phyloP scores from a whole-genome alignment of 2,329 filamentous ascomycete genomes.

The Thelonectria rubi region DNA sequence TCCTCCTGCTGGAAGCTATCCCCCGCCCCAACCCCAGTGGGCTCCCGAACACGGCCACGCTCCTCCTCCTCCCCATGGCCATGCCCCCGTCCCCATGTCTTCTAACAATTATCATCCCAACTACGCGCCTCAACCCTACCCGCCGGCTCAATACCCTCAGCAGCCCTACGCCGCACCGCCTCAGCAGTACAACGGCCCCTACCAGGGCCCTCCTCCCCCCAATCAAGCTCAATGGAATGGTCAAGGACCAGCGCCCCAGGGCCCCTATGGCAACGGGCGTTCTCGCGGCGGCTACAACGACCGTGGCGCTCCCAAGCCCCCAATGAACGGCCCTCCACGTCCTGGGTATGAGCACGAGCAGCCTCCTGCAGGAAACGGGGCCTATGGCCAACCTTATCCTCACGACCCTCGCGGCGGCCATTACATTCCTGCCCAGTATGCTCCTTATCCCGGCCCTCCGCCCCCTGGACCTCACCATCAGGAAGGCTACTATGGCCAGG shows the following conservation, averaged over 20 bases:
- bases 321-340: constrained; percentile 46
- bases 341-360: constrained; percentile 48
- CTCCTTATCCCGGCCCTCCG: constrained; percentile 52
- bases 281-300: constrained; percentile 57
- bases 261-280: constrained; percentile 51
- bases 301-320: constrained; percentile 51
- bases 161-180: constrained; percentile 55
- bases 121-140: constrained; percentile 65
- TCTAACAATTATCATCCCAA: constrained; percentile 67
- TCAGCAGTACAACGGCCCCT: constrained; percentile 49
- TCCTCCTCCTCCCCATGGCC: constrained; percentile 54
- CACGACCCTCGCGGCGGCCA: constrained; percentile 51
- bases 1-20: constrained; percentile 49
- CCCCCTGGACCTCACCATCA: constrained; percentile 47
- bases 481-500: constrained; percentile 49
- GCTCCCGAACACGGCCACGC: constrained; percentile 51
- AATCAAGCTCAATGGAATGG: constrained; percentile 49
- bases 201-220: constrained; percentile 49
- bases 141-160: constrained; percentile 53
- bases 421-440: constrained; percentile 48
- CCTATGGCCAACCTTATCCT: constrained; percentile 53
- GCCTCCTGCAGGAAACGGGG: constrained; percentile 46
- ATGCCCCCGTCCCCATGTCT: constrained; percentile 59
- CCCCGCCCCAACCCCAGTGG: constrained; percentile 54
- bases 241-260: constrained; percentile 47